Evolutionary conservation across 2,329 filamentous ascomycete species (phyloP).

Genomic region (Didymella segeticola): DNA sequence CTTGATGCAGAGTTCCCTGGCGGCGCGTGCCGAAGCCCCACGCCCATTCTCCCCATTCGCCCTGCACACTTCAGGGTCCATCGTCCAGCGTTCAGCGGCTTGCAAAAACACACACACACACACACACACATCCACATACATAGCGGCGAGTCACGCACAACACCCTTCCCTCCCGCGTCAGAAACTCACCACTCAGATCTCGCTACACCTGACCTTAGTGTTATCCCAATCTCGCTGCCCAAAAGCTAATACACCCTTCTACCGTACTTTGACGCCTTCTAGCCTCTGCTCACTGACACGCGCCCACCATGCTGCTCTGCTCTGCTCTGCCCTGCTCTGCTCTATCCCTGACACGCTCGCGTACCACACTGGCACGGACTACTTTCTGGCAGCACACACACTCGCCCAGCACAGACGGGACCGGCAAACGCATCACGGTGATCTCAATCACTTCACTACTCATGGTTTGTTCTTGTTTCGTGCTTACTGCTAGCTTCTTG

Average conservation of each 20-base stretch:
- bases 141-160: no score
- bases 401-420: not conserved
- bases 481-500: not conserved
- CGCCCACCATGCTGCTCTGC: no score
- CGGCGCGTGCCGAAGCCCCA: not conserved
- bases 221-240: not conserved
- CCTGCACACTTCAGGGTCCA: no score
- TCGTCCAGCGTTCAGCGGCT: not conserved
- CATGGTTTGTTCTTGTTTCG: not conserved
- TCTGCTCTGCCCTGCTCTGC: no score
- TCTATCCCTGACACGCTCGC: not conserved
- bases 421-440: not conserved
- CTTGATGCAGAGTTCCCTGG: conserved; percentile 1
- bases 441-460: conserved; percentile 6
- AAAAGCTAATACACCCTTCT: conserved; percentile 3
- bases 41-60: no score
- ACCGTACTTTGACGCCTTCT: not conserved
- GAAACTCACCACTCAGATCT: not conserved
- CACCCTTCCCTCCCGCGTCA: no score
- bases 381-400: not conserved
- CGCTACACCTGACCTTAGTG: no score
- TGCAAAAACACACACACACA: not conserved
- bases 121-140: not conserved
- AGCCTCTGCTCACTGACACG: not conserved
- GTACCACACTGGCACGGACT: no score